These are phyloP conservation scores for Trichophyton equinum DNA, from an alignment of 2,329 filamentous ascomycete species.

Conservation along the genomic window DNA sequence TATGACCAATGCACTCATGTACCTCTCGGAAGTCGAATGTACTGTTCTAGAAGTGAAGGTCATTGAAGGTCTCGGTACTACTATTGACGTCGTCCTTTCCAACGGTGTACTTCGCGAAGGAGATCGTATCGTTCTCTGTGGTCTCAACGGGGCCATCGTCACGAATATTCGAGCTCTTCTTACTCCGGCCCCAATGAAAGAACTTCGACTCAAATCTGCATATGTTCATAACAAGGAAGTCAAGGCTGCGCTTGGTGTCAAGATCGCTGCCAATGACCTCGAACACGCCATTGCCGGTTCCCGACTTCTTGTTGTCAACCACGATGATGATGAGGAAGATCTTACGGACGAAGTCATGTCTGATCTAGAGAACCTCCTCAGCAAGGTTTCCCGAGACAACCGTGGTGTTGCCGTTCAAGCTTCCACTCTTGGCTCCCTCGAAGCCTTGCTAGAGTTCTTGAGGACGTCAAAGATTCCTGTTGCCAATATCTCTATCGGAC, in stretches of 20 bases:
- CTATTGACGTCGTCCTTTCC: slow-evolving; percentile 90
- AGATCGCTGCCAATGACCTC: slow-evolving; percentile 92
- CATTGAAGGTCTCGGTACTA: slow-evolving; percentile 96
- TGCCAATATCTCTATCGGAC: slow-evolving; percentile 91
- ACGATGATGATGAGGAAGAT: slow-evolving; percentile 93
- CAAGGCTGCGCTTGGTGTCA: slow-evolving; percentile 95
- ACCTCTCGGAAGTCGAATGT: slow-evolving; percentile 92
- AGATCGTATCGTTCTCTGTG: slow-evolving; percentile 86
- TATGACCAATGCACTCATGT: slow-evolving; percentile 96
- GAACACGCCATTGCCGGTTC: slow-evolving; percentile 96
- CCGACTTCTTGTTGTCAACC: slow-evolving; percentile 81
- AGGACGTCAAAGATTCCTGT: slow-evolving; percentile 95
- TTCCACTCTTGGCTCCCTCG: slow-evolving; percentile 90
- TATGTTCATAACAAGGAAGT: slow-evolving; percentile 99
- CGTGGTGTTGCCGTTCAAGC: slow-evolving; percentile 95
- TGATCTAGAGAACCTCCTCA: slow-evolving; percentile 82
- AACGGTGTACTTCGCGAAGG: slow-evolving; percentile 93
- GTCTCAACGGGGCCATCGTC: slow-evolving; percentile 88
- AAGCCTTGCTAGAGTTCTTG: slow-evolving; percentile 91
- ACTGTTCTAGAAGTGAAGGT: slow-evolving; percentile 98
- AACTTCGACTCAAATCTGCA: slow-evolving; percentile 84
- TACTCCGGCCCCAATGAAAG: slow-evolving; percentile 83
- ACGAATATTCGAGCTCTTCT: slow-evolving; percentile 92
- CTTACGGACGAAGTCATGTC: slow-evolving; percentile 93
- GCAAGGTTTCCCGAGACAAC: slow-evolving; percentile 79